Evolutionary conservation across 192 early-diverging fungal species (phyloP).

Genomic region (Coemansia sp.): DNA sequence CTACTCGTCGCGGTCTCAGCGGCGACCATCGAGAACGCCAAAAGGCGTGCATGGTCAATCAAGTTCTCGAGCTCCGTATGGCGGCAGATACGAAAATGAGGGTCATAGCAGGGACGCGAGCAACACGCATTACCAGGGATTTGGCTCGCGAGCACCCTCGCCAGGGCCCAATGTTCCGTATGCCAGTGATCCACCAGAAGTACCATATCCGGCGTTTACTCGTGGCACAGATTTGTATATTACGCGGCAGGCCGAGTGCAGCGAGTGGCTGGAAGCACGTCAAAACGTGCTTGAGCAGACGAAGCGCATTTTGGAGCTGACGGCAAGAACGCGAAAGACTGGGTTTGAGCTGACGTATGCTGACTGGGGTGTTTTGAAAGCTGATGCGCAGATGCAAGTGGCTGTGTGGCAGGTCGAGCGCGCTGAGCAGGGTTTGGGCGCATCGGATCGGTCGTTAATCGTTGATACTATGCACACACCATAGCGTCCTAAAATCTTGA

Average conservation of each 20-base stretch:
- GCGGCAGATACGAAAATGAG: slow-evolving; percentile 24
- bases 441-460: slow-evolving; percentile 21
- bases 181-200: slow-evolving; percentile 10
- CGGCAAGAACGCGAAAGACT: slow-evolving; percentile 21
- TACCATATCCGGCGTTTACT: slow-evolving; percentile 11
- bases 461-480: slow-evolving; percentile 4
- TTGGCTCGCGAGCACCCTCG: slow-evolving; percentile 26
- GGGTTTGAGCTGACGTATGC: slow-evolving; percentile 41
- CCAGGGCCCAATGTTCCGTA: slow-evolving; percentile 18
- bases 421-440: slow-evolving; percentile 44
- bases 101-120: slow-evolving; percentile 27
- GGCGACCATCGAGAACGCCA: slow-evolving; percentile 27
- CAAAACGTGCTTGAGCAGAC: slow-evolving; percentile 34
- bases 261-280: slow-evolving; percentile 37
- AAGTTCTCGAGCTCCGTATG: slow-evolving; percentile 19
- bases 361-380: slow-evolving; percentile 34
- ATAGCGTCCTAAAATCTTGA: too few species aligned
- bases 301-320: slow-evolving; percentile 32
- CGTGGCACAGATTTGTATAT: slow-evolving; percentile 42
- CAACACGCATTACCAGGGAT: slow-evolving; percentile 13
- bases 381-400: slow-evolving; percentile 43
- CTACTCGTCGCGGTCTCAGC: slow-evolving; percentile 24
- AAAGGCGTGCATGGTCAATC: slow-evolving; percentile 16
- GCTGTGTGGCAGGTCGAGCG: slow-evolving; percentile 49
- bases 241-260: slow-evolving; percentile 22